phyloP scores from a whole-genome alignment of 108 stramenopile genomes.

The Skeletonema marinoi region DNA sequence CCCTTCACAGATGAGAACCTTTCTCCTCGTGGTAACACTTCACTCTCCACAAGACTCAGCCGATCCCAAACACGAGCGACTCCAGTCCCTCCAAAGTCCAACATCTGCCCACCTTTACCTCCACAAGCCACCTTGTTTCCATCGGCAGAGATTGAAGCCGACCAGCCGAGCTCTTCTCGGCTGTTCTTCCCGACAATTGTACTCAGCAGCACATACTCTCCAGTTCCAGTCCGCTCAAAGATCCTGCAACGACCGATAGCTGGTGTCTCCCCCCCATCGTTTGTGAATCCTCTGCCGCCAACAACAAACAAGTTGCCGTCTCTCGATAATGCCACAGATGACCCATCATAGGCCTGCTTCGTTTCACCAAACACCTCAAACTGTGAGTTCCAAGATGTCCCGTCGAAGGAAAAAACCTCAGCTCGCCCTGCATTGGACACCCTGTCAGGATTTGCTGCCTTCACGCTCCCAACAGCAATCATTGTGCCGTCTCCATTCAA shows the following conservation, averaged over 20 bases:
- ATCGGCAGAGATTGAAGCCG: slow-evolving; percentile 31
- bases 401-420: not conserved
- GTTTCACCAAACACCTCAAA: slow-evolving; percentile 16
- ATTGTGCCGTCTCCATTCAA: slow-evolving; percentile 5
- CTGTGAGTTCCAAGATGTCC: slow-evolving; percentile 12
- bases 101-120: not conserved
- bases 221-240: not conserved
- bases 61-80: no score
- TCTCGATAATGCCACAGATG: slow-evolving; percentile 26
- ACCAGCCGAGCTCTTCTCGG: slow-evolving; percentile 31
- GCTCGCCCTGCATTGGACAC: slow-evolving; percentile 18
- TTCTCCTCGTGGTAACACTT: not conserved
- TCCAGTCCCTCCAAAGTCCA: no score
- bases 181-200: slow-evolving; percentile 9
- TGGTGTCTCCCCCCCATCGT: not conserved
- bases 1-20: not conserved
- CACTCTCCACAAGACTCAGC: no score
- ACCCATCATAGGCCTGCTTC: slow-evolving; percentile 7
- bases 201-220: slow-evolving; percentile 6
- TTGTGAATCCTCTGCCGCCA: slow-evolving; percentile 5
- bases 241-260: slow-evolving; percentile 12
- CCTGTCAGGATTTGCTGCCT: not conserved
- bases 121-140: slow-evolving; percentile 29
- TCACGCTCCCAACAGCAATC: slow-evolving; percentile 9
- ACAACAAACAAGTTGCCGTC: slow-evolving; percentile 25